A percentile compares a stretch with the other conserved stretches of the same genome.
Evolutionary conservation across 2,329 filamentous ascomycete species (phyloP).

Genomic region (Boeremia exigua): DNA sequence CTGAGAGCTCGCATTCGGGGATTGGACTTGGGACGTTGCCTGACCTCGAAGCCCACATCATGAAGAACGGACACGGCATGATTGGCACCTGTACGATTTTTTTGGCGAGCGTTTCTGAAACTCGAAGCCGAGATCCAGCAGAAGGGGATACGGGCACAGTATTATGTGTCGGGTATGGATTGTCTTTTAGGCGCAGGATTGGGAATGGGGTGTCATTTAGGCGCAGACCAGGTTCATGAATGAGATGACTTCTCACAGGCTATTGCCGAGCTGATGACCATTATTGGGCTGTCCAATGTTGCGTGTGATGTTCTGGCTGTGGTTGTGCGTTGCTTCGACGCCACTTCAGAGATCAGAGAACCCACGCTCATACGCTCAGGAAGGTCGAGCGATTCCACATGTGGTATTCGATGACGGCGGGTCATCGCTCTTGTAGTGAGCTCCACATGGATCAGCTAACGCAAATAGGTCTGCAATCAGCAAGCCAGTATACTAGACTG

Average conservation of each 20-base stretch:
- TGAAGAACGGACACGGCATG: neutral
- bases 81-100: too few relatives aligned
- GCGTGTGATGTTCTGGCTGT: neutral
- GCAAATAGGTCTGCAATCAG: too few relatives aligned
- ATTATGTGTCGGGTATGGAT: neutral
- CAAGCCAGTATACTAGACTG: too few relatives aligned
- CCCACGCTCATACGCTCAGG: neutral
- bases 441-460: too few relatives aligned
- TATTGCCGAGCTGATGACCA: neutral
- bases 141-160: neutral
- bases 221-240: neutral
- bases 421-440: too few relatives aligned
- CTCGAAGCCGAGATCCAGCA: too few relatives aligned
- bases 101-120: too few relatives aligned
- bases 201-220: neutral
- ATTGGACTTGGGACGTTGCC: too few relatives aligned
- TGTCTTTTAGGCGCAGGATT: neutral
- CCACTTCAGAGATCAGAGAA: neutral
- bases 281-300: neutral
- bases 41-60: too few relatives aligned
- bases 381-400: neutral
- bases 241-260: neutral
- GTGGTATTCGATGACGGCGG: too few relatives aligned
- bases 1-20: too few relatives aligned
- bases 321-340: neutral